Evolutionary conservation across 129 eudicot species (phyloP), one percentile per base, ranked within the genome.

Genomic region (Pseudognaphalium luteoalbum): DNA sequence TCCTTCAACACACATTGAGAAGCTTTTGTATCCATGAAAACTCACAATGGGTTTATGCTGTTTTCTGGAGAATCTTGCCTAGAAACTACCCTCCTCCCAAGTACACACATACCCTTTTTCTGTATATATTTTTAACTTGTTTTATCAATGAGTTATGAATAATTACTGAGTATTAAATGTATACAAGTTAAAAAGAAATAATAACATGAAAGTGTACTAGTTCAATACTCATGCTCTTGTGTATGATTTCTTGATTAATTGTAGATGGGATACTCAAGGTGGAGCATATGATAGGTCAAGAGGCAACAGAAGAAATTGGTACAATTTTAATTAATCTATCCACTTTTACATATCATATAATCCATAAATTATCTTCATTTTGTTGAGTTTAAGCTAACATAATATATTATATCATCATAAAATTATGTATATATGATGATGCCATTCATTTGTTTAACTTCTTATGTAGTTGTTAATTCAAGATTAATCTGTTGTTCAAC

Each of bases 21-120:
- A 95, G 99, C 83, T 82, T 91, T 44, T 95, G 99, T 80, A 86
- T 83, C 76, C 94, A 89, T 81, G 97, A 95, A 25, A 87, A 86
- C 78, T 91, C 99, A 21, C 96, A 95, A 70, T 95, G 99, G 99
- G 95, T 95, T 63, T 95, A 95, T 89, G 99, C 99, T 58, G 97
- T 95, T 63, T 95, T 95, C 56, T 95, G 99, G 99, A 95, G 99
- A 85, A 91, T 95, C 86, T 84, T 95, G 78, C 99, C 99, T 6
- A 87, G 99, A 87, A 95, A 95, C 77, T 91, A 90, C 70, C 99
- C 99, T 33, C 99, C 99, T 32, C 99, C 99, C 68, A 95, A 91
- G 99, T 95, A 87, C 79, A 0, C 12, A 25, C 28, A 25, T 25
- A 25, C 28, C 28, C 28, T 30, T 17, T 28, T 63, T 62, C 10